A percentile compares a stretch with the other conserved stretches of the same genome.
Conservation (phyloP, 805 yeast genomes). For the Kockiozyma suomiensis region DNA sequence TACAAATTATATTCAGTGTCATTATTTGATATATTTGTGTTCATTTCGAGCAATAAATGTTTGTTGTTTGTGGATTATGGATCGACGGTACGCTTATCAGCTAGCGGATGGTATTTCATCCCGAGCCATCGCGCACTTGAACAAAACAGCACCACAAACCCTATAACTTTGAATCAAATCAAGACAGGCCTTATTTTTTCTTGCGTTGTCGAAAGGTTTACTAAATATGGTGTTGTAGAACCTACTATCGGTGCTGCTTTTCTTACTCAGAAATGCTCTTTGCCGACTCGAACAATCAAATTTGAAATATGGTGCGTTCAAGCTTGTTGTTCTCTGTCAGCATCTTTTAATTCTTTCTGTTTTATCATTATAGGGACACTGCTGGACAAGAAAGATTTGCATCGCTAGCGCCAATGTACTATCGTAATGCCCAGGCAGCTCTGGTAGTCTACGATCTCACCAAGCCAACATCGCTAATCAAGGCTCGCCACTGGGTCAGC, state of each 20-base stretch:
- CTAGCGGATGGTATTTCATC: too few species aligned
- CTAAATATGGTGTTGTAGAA: too few species aligned
- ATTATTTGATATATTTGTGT: too few species aligned
- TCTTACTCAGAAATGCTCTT: constrained; percentile 87
- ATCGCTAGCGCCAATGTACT: constrained; percentile 94
- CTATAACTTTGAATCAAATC: background rate
- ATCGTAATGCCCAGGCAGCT: constrained; percentile 96
- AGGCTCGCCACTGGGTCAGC: constrained; percentile 98
- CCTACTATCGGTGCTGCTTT: constrained; percentile 99
- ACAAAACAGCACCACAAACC: background rate
- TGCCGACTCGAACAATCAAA: constrained; percentile 83
- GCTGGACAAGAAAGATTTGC: constrained; percentile 99
- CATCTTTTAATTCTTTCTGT: background rate
- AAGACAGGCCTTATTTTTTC: too few species aligned
- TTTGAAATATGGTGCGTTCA: constrained; percentile 73
- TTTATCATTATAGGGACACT: constrained; percentile 67
- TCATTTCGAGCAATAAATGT: too few species aligned
- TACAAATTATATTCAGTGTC: too few species aligned
- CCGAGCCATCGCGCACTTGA: too few species aligned
- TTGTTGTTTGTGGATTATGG: too few species aligned
- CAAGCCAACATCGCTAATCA: constrained; percentile 89
- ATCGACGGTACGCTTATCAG: too few species aligned
- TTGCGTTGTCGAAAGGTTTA: too few species aligned
- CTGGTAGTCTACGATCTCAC: constrained; percentile 94
- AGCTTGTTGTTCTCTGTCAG: background rate